Evolutionary conservation across 2,329 filamentous ascomycete genomes (phyloP), one percentile per base, ranked within the genome.

Genomic region (Aspergillus sp.): DNA sequence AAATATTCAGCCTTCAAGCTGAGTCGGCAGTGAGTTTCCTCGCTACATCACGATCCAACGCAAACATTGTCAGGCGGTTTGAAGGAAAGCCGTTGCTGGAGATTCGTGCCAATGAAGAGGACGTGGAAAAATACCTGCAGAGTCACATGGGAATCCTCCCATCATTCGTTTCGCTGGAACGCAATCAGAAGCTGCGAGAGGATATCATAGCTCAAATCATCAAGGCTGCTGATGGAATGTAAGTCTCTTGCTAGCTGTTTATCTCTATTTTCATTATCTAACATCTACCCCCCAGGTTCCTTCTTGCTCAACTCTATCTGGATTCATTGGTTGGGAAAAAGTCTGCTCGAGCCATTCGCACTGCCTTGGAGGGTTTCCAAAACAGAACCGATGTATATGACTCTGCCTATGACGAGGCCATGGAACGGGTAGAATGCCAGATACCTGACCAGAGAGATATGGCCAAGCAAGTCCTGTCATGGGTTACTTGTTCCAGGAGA

Each of bases 371-470:
- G 27, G 57, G 47, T 0, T 51, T 74, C 0, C 45, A 58, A 0
- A 64, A 34, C 11, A 64, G 64, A 11, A 52, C 54, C 5, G 43
- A 52, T 10, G 60, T 58, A 4, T 69, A 72, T 31, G 52, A 69
- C 13, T 4, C 51, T 7, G 66, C 68, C 1, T 79, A 79, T 40
- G 42, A 62, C 0, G 48, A 66, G 1, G 65, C 68, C 0, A 70
- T 77, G 54, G 35, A 68, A 6, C 57, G 72, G 33, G 74, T 78
- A 12, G 42, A 67, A 28, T 45, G 54, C 1, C 72, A 77, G 19
- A 19, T 19, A 19, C 9, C 33, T 3, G 33, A 35, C 9, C 33
- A 35, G 12, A 35, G 35, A n/a, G 43, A 62, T 0, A 56, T 74
- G 33, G 74, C 74, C 0, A 67, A 60, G 6, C 43, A 66, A 12